A percentile compares a stretch with the other conserved stretches of the same genome.
Conservation (phyloP, 2,329 filamentous ascomycete genomes). For the Teratosphaeria epicoccoides region DNA sequence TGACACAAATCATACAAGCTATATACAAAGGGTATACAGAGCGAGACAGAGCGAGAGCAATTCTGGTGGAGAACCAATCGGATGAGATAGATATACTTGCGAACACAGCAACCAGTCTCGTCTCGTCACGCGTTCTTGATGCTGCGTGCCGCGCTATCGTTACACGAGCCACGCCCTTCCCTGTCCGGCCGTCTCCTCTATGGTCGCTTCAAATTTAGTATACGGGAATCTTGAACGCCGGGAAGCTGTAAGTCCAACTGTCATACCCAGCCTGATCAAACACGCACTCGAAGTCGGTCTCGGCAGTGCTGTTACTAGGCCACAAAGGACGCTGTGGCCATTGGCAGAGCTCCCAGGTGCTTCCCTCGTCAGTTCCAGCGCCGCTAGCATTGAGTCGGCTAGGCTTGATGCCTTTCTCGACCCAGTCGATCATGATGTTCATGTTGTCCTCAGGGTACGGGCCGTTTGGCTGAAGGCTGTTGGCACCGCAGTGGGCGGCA, state of each 20-base stretch:
- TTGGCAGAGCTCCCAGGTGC: background rate
- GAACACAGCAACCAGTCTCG: background rate
- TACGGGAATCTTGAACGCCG: background rate
- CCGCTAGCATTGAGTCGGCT: background rate
- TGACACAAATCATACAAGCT: too few relatives aligned
- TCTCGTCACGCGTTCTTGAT: background rate
- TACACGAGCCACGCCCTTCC: background rate
- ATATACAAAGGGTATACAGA: too few relatives aligned
- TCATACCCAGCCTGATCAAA: background rate
- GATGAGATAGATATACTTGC: too few relatives aligned
- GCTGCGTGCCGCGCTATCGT: background rate
- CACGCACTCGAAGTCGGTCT: conserved; percentile 14
- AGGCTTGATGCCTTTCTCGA: background rate
- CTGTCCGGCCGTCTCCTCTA: background rate
- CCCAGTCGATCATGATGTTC: background rate
- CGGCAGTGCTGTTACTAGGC: background rate
- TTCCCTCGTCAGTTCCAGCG: background rate
- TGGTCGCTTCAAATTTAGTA: background rate
- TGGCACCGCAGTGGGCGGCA: conserved; percentile 42
- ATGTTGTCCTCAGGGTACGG: background rate
- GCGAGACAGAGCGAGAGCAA: too few relatives aligned
- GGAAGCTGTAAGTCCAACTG: background rate
- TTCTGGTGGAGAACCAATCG: too few relatives aligned
- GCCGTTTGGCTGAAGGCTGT: conserved; percentile 15
- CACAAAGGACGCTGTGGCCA: background rate